Conservation (phyloP, 2,329 filamentous ascomycete species). For the Talaromyces sp. region DNA sequence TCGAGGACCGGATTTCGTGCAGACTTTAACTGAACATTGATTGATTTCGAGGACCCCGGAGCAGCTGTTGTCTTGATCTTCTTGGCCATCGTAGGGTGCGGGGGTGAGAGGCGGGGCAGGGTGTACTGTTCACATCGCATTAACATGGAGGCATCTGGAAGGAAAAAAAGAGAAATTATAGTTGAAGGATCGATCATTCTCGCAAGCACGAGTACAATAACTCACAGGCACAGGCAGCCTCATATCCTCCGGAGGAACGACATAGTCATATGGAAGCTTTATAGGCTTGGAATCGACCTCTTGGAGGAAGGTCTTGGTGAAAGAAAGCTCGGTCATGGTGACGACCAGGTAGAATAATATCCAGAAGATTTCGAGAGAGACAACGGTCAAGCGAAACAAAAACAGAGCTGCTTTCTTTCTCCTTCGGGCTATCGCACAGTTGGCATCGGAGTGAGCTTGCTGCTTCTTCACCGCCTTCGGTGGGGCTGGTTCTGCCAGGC, state of each 20-base stretch:
- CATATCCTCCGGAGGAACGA: conserved; percentile 77
- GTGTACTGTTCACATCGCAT: conserved; percentile 30
- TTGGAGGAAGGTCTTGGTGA: conserved; percentile 77
- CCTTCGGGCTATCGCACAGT: not conserved
- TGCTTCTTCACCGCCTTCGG: conserved; percentile 6
- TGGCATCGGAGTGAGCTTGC: not conserved
- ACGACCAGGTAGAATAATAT: not conserved
- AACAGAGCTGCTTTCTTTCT: not conserved
- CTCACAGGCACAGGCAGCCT: conserved; percentile 71
- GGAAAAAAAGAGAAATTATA: not conserved
- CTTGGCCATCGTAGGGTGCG: conserved; percentile 40
- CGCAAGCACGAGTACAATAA: not conserved
- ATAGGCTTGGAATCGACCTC: conserved; percentile 71
- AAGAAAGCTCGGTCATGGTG: conserved; percentile 73
- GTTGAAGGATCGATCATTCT: not conserved
- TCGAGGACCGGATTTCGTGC: conserved; percentile 69
- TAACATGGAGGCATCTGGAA: not conserved
- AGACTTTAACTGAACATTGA: conserved; percentile 39
- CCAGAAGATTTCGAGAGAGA: not conserved
- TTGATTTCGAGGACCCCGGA: conserved; percentile 36
- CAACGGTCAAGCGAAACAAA: not conserved
- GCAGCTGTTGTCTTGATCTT: conserved; percentile 26
- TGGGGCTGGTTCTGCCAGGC: conserved; percentile 6
- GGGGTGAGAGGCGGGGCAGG: conserved; percentile 41
- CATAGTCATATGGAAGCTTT: conserved; percentile 83